phyloP scores from a whole-genome alignment of 306 rosid genomes.

The Neltuma alba region DNA sequence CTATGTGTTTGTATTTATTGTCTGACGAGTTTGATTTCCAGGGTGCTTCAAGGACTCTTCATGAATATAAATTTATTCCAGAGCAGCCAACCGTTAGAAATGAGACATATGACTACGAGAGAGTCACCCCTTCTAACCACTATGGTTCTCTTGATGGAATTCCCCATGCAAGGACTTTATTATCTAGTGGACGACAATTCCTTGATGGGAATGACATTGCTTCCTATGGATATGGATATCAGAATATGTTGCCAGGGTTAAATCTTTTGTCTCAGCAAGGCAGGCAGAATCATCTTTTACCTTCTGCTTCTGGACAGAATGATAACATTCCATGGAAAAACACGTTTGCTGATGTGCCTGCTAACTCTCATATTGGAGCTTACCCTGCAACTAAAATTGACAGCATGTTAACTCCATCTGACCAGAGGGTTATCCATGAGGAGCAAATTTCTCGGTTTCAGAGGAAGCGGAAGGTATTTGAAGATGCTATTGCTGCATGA shows the following conservation, averaged over 20 bases:
- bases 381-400: slow-evolving; percentile 51
- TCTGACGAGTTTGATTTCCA: slow-evolving; percentile 36
- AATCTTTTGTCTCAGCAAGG: slow-evolving; percentile 57
- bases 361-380: slow-evolving; percentile 47
- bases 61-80: slow-evolving; percentile 80
- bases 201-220: slow-evolving; percentile 51
- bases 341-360: slow-evolving; percentile 40
- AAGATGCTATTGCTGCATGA: slow-evolving; percentile 4
- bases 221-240: slow-evolving; percentile 53
- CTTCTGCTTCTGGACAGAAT: slow-evolving; percentile 50
- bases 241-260: slow-evolving; percentile 52
- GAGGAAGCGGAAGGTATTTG: slow-evolving; percentile 71
- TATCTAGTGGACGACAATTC: slow-evolving; percentile 43
- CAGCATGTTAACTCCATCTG: slow-evolving; percentile 47
- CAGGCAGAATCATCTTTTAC: slow-evolving; percentile 45
- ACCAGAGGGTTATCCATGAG: slow-evolving; percentile 45
- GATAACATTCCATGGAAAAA: slow-evolving; percentile 43
- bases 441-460: slow-evolving; percentile 57
- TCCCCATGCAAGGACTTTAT: slow-evolving; percentile 46
- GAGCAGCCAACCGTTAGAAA: slow-evolving; percentile 70
- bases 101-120: slow-evolving; percentile 48
- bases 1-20: not conserved
- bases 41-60: slow-evolving; percentile 68
- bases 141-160: slow-evolving; percentile 49
- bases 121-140: slow-evolving; percentile 48